Base-by-base conservation (phyloP, 2,329 filamentous ascomycete genomes). In the Grosmannia clavigera region DNA sequence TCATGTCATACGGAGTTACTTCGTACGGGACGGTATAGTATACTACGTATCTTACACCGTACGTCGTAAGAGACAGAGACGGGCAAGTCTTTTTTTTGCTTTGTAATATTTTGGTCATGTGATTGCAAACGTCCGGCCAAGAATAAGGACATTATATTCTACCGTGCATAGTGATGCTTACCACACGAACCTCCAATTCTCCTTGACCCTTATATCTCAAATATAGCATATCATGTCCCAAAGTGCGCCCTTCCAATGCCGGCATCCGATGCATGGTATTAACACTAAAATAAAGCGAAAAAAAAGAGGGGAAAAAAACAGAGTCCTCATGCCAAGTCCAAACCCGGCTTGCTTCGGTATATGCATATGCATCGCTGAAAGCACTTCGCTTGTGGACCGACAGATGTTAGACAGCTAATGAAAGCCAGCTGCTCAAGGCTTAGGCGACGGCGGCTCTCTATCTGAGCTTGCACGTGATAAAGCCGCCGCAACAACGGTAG, bases 401-500 rank as follows among this genome's bases (percentile, higher is more conserved):
- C 22, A 22, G n/a, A 55, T 10, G 19, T 6, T 2, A 19, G 16
- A 10, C 29, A 22, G n/a, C 22, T n/a, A 35, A 14, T n/a, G 11
- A 33, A 29, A 19, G 22, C 27, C 5, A 22, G 19, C 29, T 5
- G 31, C 35, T 29, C 16, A 29, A 33, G 14, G 25, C 10, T 19
- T 7, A 5, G 43, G 33, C 33, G 40, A 50, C 1, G 27, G 25
- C 2, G 19, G 10, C 3, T 54, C 55, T 11, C 52, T 48, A 2
- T 35, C 29, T 3, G 62, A 58, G 27, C 40, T 58, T 3, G 59
- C 40, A 5, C 60, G 58, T 11, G 60, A 62, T 25, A 61, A 27
- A 2, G 61, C 61, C 2, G 58, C 56, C 3, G 38, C 27, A 19
- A 59, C 54, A 12, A 60, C 61, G 7, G 59, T 60, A 3, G 63